A percentile compares a stretch with the other conserved stretches of the same genome.
phyloP scores from a whole-genome alignment of 768 basidiomycete genomes.

The Rickenella mellea region DNA sequence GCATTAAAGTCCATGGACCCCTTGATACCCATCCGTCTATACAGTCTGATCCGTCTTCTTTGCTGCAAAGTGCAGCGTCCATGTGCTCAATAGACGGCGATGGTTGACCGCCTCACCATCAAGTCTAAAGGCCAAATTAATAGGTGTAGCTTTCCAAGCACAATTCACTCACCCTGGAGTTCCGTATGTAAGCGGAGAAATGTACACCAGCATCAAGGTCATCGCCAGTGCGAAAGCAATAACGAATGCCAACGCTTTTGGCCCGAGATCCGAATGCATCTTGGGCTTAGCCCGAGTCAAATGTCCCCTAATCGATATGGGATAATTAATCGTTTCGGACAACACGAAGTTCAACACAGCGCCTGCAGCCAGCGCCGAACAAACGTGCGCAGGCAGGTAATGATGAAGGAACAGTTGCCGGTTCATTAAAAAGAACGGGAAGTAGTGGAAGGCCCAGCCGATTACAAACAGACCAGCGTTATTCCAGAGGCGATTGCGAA shows the following conservation, averaged over 20 bases:
- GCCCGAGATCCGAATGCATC: conserved; percentile 66
- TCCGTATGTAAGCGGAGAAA: conserved; percentile 90
- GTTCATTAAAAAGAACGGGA: conserved; percentile 96
- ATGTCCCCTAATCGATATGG: conserved; percentile 69
- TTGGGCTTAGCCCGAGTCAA: conserved; percentile 44
- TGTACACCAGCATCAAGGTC: conserved; percentile 60
- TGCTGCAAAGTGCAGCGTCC: conserved; percentile 91
- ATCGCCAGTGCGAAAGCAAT: conserved; percentile 48
- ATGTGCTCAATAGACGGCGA: conserved; percentile 74
- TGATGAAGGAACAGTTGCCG: conserved; percentile 97
- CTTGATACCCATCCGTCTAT: too few relatives aligned
- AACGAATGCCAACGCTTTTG: conserved; percentile 62
- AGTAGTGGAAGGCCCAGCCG: conserved; percentile 92
- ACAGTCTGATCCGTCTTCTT: conserved; percentile 34
- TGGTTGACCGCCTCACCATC: conserved; percentile 79
- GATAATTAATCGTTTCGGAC: conserved; percentile 87
- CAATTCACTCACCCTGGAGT: conserved; percentile 73
- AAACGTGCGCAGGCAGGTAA: conserved; percentile 93
- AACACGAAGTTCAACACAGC: conserved; percentile 85
- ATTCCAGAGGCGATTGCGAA: conserved; percentile 91
- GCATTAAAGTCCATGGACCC: too few relatives aligned
- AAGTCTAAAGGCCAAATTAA: conserved; percentile 40
- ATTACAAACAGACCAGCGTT: conserved; percentile 92
- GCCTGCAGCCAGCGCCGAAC: conserved; percentile 87
- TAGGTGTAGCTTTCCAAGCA: conserved; percentile 5